Percentiles rank a stretch among this genome's conserved stretches.
Conservation (phyloP, 768 basidiomycete genomes). For the Asterophora parasitica region DNA sequence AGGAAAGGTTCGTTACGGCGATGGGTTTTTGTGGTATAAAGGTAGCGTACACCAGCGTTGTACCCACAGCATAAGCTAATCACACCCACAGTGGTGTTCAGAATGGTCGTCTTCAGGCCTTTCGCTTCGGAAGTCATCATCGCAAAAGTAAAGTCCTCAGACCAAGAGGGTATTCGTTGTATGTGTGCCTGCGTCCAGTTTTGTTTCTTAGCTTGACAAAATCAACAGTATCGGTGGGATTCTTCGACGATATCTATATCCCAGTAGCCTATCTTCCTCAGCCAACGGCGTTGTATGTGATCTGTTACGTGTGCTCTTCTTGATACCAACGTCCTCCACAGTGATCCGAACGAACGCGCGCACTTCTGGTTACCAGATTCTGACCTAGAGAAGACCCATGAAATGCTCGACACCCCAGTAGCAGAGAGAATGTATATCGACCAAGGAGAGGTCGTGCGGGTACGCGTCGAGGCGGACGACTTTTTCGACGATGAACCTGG, state of each 20-base stretch:
- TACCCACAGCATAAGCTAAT: neutral
- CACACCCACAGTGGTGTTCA: slow-evolving; percentile 65
- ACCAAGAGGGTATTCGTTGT: slow-evolving; percentile 83
- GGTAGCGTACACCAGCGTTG: slow-evolving; percentile 39
- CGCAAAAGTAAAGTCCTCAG: slow-evolving; percentile 84
- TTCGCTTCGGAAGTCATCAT: slow-evolving; percentile 87
- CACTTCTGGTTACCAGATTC: slow-evolving; percentile 79
- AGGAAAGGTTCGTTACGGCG: slow-evolving; percentile 91
- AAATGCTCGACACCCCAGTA: slow-evolving; percentile 65
- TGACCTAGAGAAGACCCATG: slow-evolving; percentile 46
- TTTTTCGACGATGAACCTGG: slow-evolving; percentile 87
- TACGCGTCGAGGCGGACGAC: slow-evolving; percentile 76
- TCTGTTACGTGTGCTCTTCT: neutral
- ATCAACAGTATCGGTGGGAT: slow-evolving; percentile 70
- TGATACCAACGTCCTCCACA: slow-evolving; percentile 21
- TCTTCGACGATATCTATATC: slow-evolving; percentile 93
- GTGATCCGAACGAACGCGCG: slow-evolving; percentile 78
- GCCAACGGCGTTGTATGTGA: slow-evolving; percentile 69
- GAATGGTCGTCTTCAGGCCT: slow-evolving; percentile 88
- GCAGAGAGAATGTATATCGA: slow-evolving; percentile 78
- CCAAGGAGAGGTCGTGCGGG: slow-evolving; percentile 66
- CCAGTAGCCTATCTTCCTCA: slow-evolving; percentile 76
- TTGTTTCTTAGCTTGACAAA: neutral
- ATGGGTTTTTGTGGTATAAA: slow-evolving; percentile 94
- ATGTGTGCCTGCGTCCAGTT: neutral